Conservation (phyloP, 1,139 yeast genomes). For the Blastobotrys persicus region DNA sequence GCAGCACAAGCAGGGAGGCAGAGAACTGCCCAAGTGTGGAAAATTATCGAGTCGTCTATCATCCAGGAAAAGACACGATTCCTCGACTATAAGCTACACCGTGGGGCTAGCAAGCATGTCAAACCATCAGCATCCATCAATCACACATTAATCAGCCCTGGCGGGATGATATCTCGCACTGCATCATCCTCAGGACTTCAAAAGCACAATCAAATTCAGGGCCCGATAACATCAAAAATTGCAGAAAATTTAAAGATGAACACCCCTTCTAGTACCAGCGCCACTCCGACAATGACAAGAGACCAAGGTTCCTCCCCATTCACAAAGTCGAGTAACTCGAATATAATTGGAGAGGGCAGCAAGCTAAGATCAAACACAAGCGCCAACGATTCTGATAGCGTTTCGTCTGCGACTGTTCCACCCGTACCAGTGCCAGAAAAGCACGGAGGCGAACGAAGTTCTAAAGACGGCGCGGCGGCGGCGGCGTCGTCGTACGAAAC, state of each 20-base stretch:
- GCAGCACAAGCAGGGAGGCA: constrained; percentile 54
- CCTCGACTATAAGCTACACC: constrained; percentile 11
- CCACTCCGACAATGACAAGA: background rate
- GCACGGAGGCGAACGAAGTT: background rate
- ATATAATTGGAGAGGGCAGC: no score
- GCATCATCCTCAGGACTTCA: constrained; percentile 3
- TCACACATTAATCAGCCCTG: background rate
- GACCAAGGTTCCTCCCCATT: background rate
- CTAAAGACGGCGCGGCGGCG: background rate
- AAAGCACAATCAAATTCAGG: constrained; percentile 6
- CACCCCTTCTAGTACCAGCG: background rate
- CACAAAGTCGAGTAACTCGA: no score
- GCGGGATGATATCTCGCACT: background rate
- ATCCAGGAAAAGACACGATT: constrained; percentile 43
- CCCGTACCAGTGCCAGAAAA: constrained; percentile 11
- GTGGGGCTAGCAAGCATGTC: background rate
- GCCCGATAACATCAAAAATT: constrained; percentile 4
- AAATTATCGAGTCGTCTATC: constrained; percentile 56
- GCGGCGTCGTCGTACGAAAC: background rate
- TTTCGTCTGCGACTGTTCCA: background rate
- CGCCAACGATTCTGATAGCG: background rate
- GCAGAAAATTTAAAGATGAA: constrained; percentile 5
- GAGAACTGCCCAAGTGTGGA: constrained; percentile 70
- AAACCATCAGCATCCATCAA: background rate
- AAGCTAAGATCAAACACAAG: background rate